These are phyloP conservation scores for Mortierella sp. DNA, from an alignment of 371 early-diverging fungal genomes.

Conservation along the genomic window DNA sequence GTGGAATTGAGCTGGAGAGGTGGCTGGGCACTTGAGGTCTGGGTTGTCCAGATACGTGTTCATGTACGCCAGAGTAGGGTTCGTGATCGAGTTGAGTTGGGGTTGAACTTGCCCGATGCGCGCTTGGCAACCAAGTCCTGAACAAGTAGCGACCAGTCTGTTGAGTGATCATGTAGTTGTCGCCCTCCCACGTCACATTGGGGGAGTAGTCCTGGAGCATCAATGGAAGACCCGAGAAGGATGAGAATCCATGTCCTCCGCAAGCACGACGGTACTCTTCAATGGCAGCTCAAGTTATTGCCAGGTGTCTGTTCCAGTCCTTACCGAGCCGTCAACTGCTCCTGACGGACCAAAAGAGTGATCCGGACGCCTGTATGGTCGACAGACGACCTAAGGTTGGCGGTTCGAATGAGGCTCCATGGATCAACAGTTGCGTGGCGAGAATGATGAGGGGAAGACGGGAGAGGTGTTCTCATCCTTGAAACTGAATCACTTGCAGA, in stretches of 20 bases:
- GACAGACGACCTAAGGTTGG: too few species aligned
- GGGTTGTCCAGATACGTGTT: constrained; percentile 60
- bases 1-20: constrained; percentile 55
- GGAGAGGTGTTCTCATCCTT: too few species aligned
- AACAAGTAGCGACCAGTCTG: constrained; percentile 78
- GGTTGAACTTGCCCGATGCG: constrained; percentile 59
- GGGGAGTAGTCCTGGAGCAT: constrained; percentile 68
- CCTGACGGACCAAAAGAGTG: too few species aligned
- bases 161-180: constrained; percentile 82
- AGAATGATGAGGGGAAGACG: too few species aligned
- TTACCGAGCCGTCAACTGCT: too few species aligned
- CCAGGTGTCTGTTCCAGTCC: too few species aligned
- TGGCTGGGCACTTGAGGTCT: constrained; percentile 55
- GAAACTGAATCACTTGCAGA: too few species aligned
- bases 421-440: too few species aligned
- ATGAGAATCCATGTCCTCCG: constrained; percentile 88
- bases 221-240: constrained; percentile 79
- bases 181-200: constrained; percentile 69
- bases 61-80: constrained; percentile 63
- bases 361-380: too few species aligned
- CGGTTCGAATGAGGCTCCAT: too few species aligned
- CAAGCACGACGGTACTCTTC: constrained; percentile 78
- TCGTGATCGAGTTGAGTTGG: constrained; percentile 54
- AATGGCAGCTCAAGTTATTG: too few species aligned
- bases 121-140: constrained; percentile 56